Evolutionary conservation across 2,329 filamentous ascomycete species (phyloP).

Genomic region (Phialophora verrucosa): DNA sequence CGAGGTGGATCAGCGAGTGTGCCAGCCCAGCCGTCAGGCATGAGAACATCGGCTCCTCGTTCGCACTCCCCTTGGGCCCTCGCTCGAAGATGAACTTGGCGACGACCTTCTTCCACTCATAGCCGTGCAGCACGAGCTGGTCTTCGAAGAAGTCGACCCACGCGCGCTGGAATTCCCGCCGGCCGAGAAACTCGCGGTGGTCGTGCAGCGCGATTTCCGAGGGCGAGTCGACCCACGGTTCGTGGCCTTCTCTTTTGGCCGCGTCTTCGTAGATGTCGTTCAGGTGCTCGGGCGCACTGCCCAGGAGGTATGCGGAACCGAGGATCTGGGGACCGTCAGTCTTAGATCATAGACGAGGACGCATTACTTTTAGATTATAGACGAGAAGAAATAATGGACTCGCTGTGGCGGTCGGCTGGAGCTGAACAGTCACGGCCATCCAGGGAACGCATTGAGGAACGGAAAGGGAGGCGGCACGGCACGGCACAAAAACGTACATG

Average conservation of each 20-base stretch:
- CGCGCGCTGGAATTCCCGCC: constrained; percentile 82
- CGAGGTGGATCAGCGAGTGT: constrained; percentile 91
- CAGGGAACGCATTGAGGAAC: neutral
- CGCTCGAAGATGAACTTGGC: constrained; percentile 75
- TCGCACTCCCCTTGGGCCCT: constrained; percentile 43
- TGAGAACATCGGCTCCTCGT: constrained; percentile 71
- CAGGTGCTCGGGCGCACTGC: constrained; percentile 73
- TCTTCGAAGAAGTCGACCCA: constrained; percentile 97
- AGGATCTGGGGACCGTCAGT: constrained; percentile 59
- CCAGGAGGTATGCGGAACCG: constrained; percentile 82
- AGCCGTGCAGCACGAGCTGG: constrained; percentile 73
- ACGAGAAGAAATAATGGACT: neutral
- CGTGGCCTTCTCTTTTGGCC: constrained; percentile 64
- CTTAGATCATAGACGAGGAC: too few relatives aligned
- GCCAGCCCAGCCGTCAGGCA: constrained; percentile 79
- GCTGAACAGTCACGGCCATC: too few relatives aligned
- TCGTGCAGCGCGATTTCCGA: constrained; percentile 81
- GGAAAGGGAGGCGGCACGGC: neutral
- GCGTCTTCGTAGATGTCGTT: constrained; percentile 81
- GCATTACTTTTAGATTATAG: too few relatives aligned
- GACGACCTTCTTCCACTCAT: constrained; percentile 82
- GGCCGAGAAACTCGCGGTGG: constrained; percentile 84
- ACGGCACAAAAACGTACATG: constrained; percentile 60
- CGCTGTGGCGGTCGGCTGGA: too few relatives aligned
- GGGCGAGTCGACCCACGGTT: constrained; percentile 82